These are phyloP conservation scores for Acanthamoeba castellanii DNA, from an alignment of 208 protist genomes.

Conservation along the genomic window DNA sequence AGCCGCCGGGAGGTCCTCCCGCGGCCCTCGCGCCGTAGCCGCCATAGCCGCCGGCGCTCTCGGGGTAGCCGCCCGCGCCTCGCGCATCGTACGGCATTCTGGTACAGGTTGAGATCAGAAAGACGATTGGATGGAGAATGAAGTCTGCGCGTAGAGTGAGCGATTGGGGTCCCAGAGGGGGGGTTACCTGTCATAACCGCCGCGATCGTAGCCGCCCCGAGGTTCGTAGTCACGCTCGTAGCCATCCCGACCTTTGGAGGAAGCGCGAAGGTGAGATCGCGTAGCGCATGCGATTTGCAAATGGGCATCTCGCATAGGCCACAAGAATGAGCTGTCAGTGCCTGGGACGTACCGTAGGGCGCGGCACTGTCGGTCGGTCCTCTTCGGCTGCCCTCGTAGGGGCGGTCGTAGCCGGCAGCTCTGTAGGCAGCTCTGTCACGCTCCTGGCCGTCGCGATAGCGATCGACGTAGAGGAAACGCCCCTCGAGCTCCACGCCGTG, in stretches of 20 bases:
- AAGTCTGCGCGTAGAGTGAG: too few relatives aligned
- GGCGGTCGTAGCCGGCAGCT: not conserved
- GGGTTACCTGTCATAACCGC: not conserved
- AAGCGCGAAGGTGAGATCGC: not conserved
- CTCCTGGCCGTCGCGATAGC: slow-evolving; percentile 1
- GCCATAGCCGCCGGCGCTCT: not conserved
- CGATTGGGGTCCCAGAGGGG: not conserved
- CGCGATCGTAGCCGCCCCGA: not conserved
- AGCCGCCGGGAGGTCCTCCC: not conserved
- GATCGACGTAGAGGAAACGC: slow-evolving; percentile 10
- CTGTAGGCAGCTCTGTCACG: not conserved
- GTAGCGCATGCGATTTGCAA: not conserved
- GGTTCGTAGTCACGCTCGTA: not conserved
- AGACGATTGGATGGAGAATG: too few relatives aligned
- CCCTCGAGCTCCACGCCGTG: slow-evolving; percentile 12
- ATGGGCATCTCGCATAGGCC: not conserved
- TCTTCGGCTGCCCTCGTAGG: not conserved
- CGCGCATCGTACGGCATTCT: not conserved
- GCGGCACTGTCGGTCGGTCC: not conserved
- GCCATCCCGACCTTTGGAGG: not conserved
- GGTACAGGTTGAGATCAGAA: not conserved
- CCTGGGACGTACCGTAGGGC: not conserved
- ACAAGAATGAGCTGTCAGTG: not conserved
- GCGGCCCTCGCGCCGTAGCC: not conserved
- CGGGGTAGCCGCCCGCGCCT: not conserved